These are phyloP conservation scores for Candida ponderosae DNA, from an alignment of 805 yeast genomes.

Conservation along the genomic window DNA sequence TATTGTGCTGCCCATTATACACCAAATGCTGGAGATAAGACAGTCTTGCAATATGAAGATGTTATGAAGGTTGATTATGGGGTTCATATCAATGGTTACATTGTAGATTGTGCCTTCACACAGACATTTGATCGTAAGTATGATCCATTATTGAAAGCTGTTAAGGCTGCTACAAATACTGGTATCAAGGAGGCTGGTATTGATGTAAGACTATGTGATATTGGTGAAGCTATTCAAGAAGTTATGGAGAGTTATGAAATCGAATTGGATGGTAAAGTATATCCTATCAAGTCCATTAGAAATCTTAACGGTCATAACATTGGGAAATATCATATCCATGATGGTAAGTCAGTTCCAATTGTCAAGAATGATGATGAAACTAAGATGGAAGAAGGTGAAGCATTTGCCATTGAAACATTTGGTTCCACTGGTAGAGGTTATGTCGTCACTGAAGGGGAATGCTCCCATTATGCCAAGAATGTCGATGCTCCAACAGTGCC, in stretches of 20 bases:
- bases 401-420: conserved; percentile 96
- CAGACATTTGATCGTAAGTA: conserved; percentile 79
- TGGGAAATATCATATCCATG: conserved; percentile 77
- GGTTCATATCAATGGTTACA: conserved; percentile 90
- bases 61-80: conserved; percentile 97
- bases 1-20: conserved; percentile 97
- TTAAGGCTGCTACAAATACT: conserved; percentile 86
- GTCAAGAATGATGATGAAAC: conserved; percentile 90
- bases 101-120: conserved; percentile 93
- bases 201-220: conserved; percentile 89
- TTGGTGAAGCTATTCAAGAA: conserved; percentile 94
- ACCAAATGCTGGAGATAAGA: conserved; percentile 90
- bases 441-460: conserved; percentile 81
- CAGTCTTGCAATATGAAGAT: conserved; percentile 75
- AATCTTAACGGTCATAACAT: conserved; percentile 95
- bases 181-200: conserved; percentile 92
- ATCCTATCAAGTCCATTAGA: conserved; percentile 82
- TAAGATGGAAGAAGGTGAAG: conserved; percentile 98
- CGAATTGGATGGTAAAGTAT: conserved; percentile 78
- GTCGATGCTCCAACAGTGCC: conserved; percentile 42
- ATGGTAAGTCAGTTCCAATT: conserved; percentile 94
- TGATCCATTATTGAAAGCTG: conserved; percentile 76
- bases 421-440: conserved; percentile 95
- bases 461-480: conserved; percentile 83
- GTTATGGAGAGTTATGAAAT: conserved; percentile 96